A percentile compares a stretch with the other conserved stretches of the same genome.
Evolutionary conservation across 257 asterid genomes (phyloP).

Genomic region (Jaltomata sinuosa): DNA sequence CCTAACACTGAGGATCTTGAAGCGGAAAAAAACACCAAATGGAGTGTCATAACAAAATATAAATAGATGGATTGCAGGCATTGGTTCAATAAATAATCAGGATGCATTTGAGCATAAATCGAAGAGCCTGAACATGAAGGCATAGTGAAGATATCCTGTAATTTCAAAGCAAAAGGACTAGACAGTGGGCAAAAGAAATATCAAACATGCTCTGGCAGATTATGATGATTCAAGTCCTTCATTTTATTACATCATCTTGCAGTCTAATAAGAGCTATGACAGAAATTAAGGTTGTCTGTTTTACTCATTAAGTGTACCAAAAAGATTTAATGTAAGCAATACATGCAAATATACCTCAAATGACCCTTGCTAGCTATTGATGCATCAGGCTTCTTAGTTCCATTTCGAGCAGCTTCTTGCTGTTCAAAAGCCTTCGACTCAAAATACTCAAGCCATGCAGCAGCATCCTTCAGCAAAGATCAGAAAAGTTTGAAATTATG

Average conservation of each 20-base stretch:
- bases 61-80: neutral
- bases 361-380: slow-evolving; percentile 99
- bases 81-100: neutral
- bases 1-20: neutral
- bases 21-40: neutral
- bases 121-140: neutral
- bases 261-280: neutral
- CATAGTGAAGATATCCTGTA: neutral
- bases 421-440: slow-evolving; percentile 98
- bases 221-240: neutral
- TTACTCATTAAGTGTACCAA: neutral
- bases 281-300: neutral
- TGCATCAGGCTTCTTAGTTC: slow-evolving; percentile 93
- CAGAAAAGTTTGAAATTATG: neutral
- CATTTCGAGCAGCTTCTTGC: slow-evolving; percentile 94
- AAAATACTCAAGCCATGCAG: slow-evolving; percentile 99
- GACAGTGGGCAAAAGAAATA: neutral
- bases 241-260: neutral
- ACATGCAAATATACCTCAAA: slow-evolving; percentile 56
- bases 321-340: slow-evolving; percentile 18
- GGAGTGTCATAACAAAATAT: neutral
- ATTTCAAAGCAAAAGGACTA: neutral
- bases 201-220: neutral
- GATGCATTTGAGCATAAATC: neutral
- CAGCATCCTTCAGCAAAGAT: slow-evolving; percentile 79